Conservation (phyloP, 2,329 filamentous ascomycete species). For the Diplodia sapinea region DNA sequence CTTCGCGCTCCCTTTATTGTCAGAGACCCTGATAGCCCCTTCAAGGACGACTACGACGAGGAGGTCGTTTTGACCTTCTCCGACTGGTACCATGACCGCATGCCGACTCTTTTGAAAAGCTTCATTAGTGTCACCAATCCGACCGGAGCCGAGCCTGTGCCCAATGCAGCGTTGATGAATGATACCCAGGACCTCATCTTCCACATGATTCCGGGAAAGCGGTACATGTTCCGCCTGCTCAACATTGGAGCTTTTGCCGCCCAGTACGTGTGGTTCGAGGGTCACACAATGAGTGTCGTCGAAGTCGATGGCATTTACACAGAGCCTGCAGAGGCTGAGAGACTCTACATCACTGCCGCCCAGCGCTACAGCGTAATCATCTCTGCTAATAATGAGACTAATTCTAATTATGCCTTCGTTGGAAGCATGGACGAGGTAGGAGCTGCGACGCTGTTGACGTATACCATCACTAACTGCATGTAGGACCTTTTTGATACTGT, state of each 20-base stretch:
- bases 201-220: slow-evolving; percentile 57
- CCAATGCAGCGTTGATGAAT: slow-evolving; percentile 69
- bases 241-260: slow-evolving; percentile 75
- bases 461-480: background rate
- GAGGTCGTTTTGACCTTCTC: slow-evolving; percentile 72
- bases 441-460: background rate
- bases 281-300: slow-evolving; percentile 68
- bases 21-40: slow-evolving; percentile 63
- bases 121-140: slow-evolving; percentile 60
- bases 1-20: slow-evolving; percentile 70
- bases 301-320: slow-evolving; percentile 75
- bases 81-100: slow-evolving; percentile 72
- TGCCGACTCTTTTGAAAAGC: slow-evolving; percentile 50
- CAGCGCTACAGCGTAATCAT: slow-evolving; percentile 74
- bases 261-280: slow-evolving; percentile 74
- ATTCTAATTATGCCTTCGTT: slow-evolving; percentile 66
- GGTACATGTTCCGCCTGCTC: slow-evolving; percentile 70
- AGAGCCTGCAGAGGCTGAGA: slow-evolving; percentile 62
- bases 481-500: slow-evolving; percentile 67
- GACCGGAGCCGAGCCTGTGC: slow-evolving; percentile 68
- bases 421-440: slow-evolving; percentile 55
- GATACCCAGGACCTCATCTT: slow-evolving; percentile 59
- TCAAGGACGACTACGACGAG: slow-evolving; percentile 60
- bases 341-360: slow-evolving; percentile 70
- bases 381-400: slow-evolving; percentile 62